Conservation (phyloP, 1,284 basidiomycete species). For the Melampsora americana region DNA sequence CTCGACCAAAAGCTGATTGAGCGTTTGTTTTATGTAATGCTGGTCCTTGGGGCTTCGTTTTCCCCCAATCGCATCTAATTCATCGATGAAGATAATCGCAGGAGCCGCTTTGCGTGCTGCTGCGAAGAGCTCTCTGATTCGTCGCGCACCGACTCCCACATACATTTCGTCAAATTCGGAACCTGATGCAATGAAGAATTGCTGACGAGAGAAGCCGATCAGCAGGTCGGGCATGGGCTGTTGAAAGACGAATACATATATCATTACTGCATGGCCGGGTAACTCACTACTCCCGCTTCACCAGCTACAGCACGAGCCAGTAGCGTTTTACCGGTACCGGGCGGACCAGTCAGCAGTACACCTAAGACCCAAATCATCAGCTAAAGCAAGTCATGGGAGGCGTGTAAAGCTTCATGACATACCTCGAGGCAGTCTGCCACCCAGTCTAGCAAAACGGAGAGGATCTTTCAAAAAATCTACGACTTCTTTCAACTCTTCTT, state of each 20-base stretch:
- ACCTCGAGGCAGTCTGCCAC: slow-evolving; percentile 86
- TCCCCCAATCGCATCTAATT: slow-evolving; percentile 86
- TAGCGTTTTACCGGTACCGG: slow-evolving; percentile 92
- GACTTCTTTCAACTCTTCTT: slow-evolving; percentile 75
- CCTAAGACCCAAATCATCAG: slow-evolving; percentile 13
- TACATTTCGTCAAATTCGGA: slow-evolving; percentile 97
- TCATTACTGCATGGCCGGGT: too few relatives aligned
- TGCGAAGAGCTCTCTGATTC: slow-evolving; percentile 91
- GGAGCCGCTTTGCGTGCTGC: slow-evolving; percentile 92
- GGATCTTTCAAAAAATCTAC: slow-evolving; percentile 91
- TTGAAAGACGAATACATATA: too few relatives aligned
- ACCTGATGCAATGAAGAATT: slow-evolving; percentile 69
- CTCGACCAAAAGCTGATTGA: slow-evolving; percentile 90
- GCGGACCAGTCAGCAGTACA: slow-evolving; percentile 53
- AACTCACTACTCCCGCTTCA: slow-evolving; percentile 75
- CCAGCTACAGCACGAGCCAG: slow-evolving; percentile 92
- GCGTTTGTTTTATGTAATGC: slow-evolving; percentile 62
- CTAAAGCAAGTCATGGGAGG: not conserved
- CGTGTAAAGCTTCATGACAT: slow-evolving; percentile 56
- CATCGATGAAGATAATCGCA: slow-evolving; percentile 91
- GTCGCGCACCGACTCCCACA: slow-evolving; percentile 91
- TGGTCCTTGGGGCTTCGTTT: slow-evolving; percentile 84
- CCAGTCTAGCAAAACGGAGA: slow-evolving; percentile 76
- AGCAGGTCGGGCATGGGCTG: too few relatives aligned
- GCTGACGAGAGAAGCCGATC: slow-evolving; percentile 55